Evolutionary conservation across 331 rosid species (phyloP), one percentile per base, ranked within the genome.

Genomic region (Pyrus hybrid): DNA sequence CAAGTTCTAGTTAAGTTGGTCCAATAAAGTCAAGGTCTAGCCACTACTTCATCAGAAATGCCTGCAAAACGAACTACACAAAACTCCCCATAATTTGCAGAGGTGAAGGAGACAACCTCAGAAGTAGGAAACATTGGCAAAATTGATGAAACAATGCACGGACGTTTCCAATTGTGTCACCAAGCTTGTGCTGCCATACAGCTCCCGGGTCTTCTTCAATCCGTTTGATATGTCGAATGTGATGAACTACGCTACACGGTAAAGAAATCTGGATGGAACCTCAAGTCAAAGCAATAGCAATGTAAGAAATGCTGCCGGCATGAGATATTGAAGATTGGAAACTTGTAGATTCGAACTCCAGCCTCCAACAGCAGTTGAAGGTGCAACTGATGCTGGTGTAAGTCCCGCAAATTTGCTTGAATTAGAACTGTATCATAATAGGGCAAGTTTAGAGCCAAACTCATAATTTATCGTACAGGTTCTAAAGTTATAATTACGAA

Each of bases 401-500:
- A 85, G 60, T 74, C 85, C 89, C 23, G 80, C 80, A 1, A 63
- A 75, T 12, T 62, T 47, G 78, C 87, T 87, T 25, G 88, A 78
- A 72, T 85, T 88, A 12, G 93, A 84, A 77, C 98, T 91, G 93
- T 70, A 72, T 62, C 75, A 85, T 60, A 79, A 86, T 11, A 79
- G 45, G 54, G 26, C 49, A 74, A 6, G 28, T 21, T 73, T 82
- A 72, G 33, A 80, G 23, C 63, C 70, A 71, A 29, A 17, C 35
- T 13, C 60, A 32, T 25, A 12, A 37, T 56, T n/a, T 12, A 58
- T 10, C 13, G 14, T 58, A 64, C 16, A 62, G 1, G 51, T 70
- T 67, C 47, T 63, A 20, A 29, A 63, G 3, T 33, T 18, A 18
- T n/a, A 33, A 71, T 22, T 49, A 45, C 29, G 37, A 79, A 23